Conservation (phyloP, 108 stramenopile species). For the Cyclostephanos tholiformis region DNA sequence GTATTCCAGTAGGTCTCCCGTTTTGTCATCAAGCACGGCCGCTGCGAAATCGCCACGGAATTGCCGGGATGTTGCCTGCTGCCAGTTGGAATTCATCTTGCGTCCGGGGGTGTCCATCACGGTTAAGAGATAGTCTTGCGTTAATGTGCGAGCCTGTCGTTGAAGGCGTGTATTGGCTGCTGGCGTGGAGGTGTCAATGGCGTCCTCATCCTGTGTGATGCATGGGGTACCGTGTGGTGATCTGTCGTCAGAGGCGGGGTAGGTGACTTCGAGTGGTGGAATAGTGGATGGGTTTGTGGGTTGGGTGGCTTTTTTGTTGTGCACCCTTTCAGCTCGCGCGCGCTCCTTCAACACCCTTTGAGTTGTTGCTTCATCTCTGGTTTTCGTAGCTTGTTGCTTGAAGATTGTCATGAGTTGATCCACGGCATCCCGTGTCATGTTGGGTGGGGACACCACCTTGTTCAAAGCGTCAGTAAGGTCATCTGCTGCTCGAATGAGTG, state of each 20-base stretch:
- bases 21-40: background rate
- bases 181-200: too few relatives aligned
- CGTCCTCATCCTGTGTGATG: too few relatives aligned
- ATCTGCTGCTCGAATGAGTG: too few relatives aligned
- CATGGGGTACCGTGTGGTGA: background rate
- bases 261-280: background rate
- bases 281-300: background rate
- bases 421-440: too few relatives aligned
- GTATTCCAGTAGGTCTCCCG: background rate
- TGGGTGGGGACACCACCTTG: too few relatives aligned
- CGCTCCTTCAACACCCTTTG: constrained; percentile 8
- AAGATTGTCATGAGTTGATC: too few relatives aligned
- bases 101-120: background rate
- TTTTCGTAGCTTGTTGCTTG: too few relatives aligned
- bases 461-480: too few relatives aligned
- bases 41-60: background rate
- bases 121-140: background rate
- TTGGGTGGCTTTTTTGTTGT: too few relatives aligned
- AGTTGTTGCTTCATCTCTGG: background rate
- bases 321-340: background rate
- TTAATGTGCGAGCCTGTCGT: too few relatives aligned
- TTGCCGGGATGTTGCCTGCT: background rate
- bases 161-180: too few relatives aligned
- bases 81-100: background rate
- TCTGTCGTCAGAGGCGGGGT: background rate